phyloP scores from a whole-genome alignment of 371 early-diverging fungal genomes.

The Lichtheimia ramosa region DNA sequence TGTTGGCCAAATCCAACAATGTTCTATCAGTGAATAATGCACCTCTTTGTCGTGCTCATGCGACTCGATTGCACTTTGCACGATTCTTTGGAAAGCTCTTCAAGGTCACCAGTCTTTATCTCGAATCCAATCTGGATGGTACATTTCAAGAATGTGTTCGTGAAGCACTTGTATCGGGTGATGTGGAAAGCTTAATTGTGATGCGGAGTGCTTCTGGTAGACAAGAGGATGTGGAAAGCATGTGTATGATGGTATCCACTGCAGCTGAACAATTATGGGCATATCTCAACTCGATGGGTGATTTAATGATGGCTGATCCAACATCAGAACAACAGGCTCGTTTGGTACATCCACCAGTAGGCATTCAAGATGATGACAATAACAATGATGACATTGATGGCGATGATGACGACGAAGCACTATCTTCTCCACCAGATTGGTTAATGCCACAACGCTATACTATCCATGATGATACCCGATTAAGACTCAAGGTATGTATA shows the following conservation, averaged over 20 bases:
- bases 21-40: not conserved
- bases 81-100: conserved; percentile 43
- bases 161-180: conserved; percentile 44
- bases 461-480: conserved; percentile 29
- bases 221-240: conserved; percentile 37
- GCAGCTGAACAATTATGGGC: conserved; percentile 43
- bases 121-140: conserved; percentile 48
- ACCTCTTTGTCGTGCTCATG: not conserved
- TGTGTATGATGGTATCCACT: conserved; percentile 43
- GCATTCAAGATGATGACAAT: not conserved
- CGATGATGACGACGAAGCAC: conserved; percentile 1
- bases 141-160: conserved; percentile 48
- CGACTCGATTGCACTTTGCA: conserved; percentile 31
- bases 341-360: conserved; percentile 4
- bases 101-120: conserved; percentile 41
- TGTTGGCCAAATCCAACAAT: not conserved
- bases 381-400: conserved; percentile 5
- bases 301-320: conserved; percentile 29
- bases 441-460: conserved; percentile 45
- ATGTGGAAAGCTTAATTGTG: conserved; percentile 37
- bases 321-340: conserved; percentile 33
- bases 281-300: conserved; percentile 41
- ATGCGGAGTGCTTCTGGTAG: conserved; percentile 38
- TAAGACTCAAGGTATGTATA: conserved; percentile 34
- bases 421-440: conserved; percentile 41